These are phyloP conservation scores for Colletotrichum eleusines DNA, from an alignment of 2,329 filamentous ascomycete species.

Conservation along the genomic window DNA sequence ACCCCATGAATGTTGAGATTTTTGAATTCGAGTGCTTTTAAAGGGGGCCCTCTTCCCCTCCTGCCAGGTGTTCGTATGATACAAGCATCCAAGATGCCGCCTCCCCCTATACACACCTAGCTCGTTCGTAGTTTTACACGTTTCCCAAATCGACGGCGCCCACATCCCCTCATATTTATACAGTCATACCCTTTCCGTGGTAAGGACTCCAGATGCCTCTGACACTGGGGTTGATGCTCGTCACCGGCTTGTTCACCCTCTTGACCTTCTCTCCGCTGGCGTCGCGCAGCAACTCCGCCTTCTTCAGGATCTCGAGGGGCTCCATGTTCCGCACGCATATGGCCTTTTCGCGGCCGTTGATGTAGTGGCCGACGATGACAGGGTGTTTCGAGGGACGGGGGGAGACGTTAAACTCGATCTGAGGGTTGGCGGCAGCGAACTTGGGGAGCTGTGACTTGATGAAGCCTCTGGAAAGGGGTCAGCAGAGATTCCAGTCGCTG, in stretches of 20 bases:
- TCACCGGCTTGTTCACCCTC: conserved; percentile 72
- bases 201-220: conserved; percentile 79
- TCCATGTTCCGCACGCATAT: conserved; percentile 92
- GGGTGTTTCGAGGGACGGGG: conserved; percentile 92
- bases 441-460: conserved; percentile 79
- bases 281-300: conserved; percentile 79
- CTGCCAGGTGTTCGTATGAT: conserved; percentile 31
- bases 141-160: conserved; percentile 17
- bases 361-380: conserved; percentile 88
- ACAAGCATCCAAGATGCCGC: conserved; percentile 29
- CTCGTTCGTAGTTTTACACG: conserved; percentile 32
- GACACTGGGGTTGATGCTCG: conserved; percentile 73
- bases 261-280: conserved; percentile 81
- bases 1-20: conserved; percentile 13
- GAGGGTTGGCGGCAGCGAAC: conserved; percentile 85
- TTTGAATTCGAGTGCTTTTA: conserved; percentile 27
- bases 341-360: conserved; percentile 88
- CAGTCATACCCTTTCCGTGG: conserved; percentile 69
- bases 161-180: conserved; percentile 53
- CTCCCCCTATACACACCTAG: conserved; percentile 21
- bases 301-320: conserved; percentile 82
- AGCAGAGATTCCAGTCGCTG: conserved; percentile 40
- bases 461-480: conserved; percentile 72
- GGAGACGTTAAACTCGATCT: conserved; percentile 92
- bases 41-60: conserved; percentile 21